phyloP scores from a whole-genome alignment of 2,329 filamentous ascomycete species.

The Pyricularia sp. region DNA sequence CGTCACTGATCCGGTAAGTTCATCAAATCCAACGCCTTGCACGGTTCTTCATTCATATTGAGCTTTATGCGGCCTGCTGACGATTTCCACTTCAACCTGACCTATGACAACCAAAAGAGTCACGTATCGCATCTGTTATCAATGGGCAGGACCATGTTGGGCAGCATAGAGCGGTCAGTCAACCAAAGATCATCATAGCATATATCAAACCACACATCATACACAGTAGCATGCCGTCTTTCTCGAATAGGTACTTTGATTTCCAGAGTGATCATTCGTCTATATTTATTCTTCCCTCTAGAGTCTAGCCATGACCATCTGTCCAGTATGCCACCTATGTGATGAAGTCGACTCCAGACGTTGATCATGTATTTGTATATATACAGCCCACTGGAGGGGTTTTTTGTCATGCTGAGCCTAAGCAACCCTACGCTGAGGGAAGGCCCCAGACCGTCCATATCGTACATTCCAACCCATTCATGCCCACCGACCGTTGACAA shows the following conservation, averaged over 20 bases:
- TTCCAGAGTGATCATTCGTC: not conserved
- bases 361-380: not conserved
- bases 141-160: constrained; percentile 53
- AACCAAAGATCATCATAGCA: constrained; percentile 28
- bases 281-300: not conserved
- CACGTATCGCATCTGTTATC: constrained; percentile 52
- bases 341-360: not conserved
- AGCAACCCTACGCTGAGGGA: no score
- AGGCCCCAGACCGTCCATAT: constrained; percentile 7
- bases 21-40: not conserved
- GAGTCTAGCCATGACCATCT: not conserved
- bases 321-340: not conserved
- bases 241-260: not conserved
- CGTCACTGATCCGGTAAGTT: constrained; percentile 43
- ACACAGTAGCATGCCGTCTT: not conserved
- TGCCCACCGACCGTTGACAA: not conserved
- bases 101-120: constrained; percentile 21
- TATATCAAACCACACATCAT: not conserved
- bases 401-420: not conserved
- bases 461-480: constrained; percentile 13
- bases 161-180: constrained; percentile 46
- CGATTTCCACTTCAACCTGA: not conserved
- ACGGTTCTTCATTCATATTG: not conserved
- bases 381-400: not conserved
- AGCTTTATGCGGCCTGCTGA: not conserved